These are phyloP conservation scores for Fomitopsis pulvina DNA, from an alignment of 768 basidiomycete species.

Conservation along the genomic window DNA sequence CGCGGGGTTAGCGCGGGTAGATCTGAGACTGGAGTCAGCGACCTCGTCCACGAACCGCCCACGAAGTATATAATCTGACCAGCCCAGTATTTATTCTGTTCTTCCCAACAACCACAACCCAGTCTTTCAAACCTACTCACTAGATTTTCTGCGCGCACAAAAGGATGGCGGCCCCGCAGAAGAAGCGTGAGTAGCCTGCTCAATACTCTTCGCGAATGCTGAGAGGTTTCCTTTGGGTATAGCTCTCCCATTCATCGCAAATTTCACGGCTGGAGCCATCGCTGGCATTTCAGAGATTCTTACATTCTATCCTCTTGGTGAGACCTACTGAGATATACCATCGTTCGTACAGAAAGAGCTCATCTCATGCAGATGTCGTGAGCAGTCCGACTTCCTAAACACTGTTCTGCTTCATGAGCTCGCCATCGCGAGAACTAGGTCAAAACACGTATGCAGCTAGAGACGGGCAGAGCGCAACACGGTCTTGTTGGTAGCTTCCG, in stretches of 20 bases:
- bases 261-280: conserved; percentile 93
- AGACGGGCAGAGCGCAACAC: conserved; percentile 67
- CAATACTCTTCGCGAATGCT: background rate
- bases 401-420: conserved; percentile 10
- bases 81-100: background rate
- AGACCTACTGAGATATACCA: no score
- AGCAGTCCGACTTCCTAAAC: no score
- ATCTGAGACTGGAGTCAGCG: no score
- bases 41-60: background rate
- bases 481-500: conserved; percentile 81
- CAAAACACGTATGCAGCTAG: conserved; percentile 98
- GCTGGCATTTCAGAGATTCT: conserved; percentile 84
- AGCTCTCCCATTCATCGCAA: conserved; percentile 85
- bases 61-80: background rate
- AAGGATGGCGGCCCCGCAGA: conserved; percentile 3
- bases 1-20: no score
- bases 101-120: background rate
- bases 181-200: conserved; percentile 4
- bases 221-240: background rate
- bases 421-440: conserved; percentile 42
- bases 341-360: background rate
- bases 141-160: background rate
- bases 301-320: conserved; percentile 88
- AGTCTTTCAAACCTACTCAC: background rate
- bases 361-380: background rate